Base-by-base conservation (phyloP, 352 stramenopile genomes). In the Phytopythium montanum region DNA sequence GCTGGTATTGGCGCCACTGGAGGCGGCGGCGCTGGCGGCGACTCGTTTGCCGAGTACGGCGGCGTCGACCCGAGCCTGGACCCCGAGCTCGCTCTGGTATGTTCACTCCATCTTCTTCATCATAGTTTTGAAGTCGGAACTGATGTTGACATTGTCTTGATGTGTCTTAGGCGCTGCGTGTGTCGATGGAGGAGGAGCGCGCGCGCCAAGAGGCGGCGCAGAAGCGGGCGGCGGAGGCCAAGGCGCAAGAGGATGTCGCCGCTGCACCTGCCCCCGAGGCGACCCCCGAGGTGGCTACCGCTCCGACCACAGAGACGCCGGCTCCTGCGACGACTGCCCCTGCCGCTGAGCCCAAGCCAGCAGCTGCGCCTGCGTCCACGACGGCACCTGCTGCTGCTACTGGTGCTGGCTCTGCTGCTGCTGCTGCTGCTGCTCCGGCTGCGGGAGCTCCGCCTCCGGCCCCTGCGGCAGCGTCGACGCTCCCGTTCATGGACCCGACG, bases 131-230 rank as follows among this genome's bases (percentile, higher is more conserved):
- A 0, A 45, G 39, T 6, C 13, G n/a, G 39, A 23, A 19, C 18
- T 45, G n/a, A 45, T 25, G 39, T 2, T 16, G 23, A 38, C 25
- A 14, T 54, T 13, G 18, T 38, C 1, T 42, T 21, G 18, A 3
- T 60, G 16, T 44, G 8, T 59, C 2, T n/a, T 53, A 95, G 86
- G 74, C 88, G 5, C 81, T 99, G 18, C 89, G 97, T 64, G 94
- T 99, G 12, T 99, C 95, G 54, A 99, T 99, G 96, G 97, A 99
- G 77, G 97, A 99, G 76, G 97, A 99, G 73, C 87, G 96, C 44
- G 96, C 94, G 18, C 85, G 96, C 34, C 95, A 99, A 61, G 95
- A 99, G 71, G 85, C 93, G 28, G 76, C 92, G 14, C 92, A 97
- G 59, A 97, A 97, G 63, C 87, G 88, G 21, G 85, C 89, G 14